phyloP scores from a whole-genome alignment of 2,329 filamentous ascomycete genomes.

The Aspergillus udagawae region DNA sequence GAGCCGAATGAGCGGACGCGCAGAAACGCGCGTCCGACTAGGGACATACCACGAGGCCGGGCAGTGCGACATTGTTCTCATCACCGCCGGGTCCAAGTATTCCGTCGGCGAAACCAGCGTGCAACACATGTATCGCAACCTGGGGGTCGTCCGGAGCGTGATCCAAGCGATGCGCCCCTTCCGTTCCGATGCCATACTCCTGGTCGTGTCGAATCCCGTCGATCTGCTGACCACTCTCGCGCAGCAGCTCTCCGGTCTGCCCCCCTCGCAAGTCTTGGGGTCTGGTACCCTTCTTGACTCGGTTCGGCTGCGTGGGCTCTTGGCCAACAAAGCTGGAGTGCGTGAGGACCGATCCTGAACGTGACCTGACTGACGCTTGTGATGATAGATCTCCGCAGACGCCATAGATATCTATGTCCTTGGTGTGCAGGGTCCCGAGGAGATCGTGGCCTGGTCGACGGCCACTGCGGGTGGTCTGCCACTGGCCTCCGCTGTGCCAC shows the following conservation, averaged over 20 bases:
- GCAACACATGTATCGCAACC: conserved; percentile 38
- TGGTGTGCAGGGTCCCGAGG: conserved; percentile 48
- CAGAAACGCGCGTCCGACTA: conserved; percentile 40
- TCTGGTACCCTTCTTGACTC: conserved; percentile 54
- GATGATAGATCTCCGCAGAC: conserved; percentile 24
- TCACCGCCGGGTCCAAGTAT: conserved; percentile 54
- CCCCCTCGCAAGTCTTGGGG: conserved; percentile 48
- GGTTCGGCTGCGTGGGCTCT: conserved; percentile 40
- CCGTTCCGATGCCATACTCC: conserved; percentile 44
- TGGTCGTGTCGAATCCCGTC: conserved; percentile 54
- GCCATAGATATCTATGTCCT: conserved; percentile 44
- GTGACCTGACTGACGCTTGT: conserved; percentile 1
- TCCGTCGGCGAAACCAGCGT: conserved; percentile 43
- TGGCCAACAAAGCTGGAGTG: conserved; percentile 13
- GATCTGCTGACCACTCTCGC: conserved; percentile 53
- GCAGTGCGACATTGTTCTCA: conserved; percentile 53
- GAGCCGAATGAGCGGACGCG: conserved; percentile 26
- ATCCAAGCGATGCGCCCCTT: conserved; percentile 49
- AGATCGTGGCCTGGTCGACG: conserved; percentile 47
- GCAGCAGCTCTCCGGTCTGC: conserved; percentile 46
- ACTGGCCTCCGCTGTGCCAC: conserved; percentile 31
- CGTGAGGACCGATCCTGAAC: not conserved
- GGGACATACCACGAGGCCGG: conserved; percentile 47
- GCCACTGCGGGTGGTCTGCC: conserved; percentile 43
- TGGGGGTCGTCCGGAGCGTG: conserved; percentile 47